Conservation (phyloP, 495 filamentous ascomycete species). For the Penicillium herquei region DNA sequence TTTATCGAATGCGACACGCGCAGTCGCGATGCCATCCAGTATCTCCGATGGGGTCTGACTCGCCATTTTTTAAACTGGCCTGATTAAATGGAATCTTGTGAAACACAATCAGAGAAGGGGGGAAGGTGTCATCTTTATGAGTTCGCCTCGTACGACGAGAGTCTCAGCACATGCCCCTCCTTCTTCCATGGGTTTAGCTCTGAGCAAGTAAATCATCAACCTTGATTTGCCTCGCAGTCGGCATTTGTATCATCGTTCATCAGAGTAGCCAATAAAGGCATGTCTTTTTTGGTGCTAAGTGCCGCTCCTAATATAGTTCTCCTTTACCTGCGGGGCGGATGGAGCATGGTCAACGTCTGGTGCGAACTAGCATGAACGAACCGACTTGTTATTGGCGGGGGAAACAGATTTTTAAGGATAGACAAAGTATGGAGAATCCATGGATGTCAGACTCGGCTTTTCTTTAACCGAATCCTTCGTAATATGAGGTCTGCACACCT, state of each 20-base stretch:
- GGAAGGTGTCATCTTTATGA: not conserved
- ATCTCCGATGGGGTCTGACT: conserved; percentile 1
- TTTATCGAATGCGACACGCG: conserved; percentile 24
- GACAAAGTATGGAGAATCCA: no score
- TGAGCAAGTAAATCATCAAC: not conserved
- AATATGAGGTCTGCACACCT: no score
- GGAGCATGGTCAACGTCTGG: no score
- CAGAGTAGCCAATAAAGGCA: not conserved
- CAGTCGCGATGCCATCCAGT: conserved; percentile 7
- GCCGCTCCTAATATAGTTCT: not conserved
- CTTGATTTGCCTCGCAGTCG: not conserved
- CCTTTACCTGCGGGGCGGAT: not conserved
- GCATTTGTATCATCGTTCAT: not conserved
- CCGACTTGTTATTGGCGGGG: no score
- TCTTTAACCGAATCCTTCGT: no score
- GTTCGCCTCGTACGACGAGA: not conserved
- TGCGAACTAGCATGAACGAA: no score
- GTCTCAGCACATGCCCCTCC: not conserved
- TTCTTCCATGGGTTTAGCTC: not conserved
- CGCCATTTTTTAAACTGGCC: not conserved
- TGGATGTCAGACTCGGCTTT: no score
- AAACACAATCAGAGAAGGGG: not conserved
- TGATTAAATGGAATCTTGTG: not conserved
- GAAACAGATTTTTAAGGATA: no score
- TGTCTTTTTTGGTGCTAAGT: not conserved